phyloP scores from a whole-genome alignment of 1,284 basidiomycete genomes.

The Heimioporus punctisporus region DNA sequence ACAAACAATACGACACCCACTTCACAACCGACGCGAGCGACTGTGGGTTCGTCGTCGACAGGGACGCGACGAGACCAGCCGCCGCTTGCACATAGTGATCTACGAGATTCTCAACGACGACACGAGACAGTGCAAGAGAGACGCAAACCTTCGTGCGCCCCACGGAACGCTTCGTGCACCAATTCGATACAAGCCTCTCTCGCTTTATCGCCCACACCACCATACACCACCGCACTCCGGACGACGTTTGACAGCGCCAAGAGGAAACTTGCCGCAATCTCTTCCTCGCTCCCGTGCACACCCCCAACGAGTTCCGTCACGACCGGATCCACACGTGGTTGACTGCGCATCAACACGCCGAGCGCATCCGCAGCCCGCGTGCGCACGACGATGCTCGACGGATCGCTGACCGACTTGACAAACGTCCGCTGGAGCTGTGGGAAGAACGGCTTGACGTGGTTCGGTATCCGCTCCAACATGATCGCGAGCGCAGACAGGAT shows the following conservation, averaged over 20 bases:
- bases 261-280: slow-evolving; percentile 76
- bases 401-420: slow-evolving; percentile 91
- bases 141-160: slow-evolving; percentile 64
- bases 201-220: slow-evolving; percentile 68
- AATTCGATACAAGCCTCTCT: slow-evolving; percentile 77
- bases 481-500: slow-evolving; percentile 84
- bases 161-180: slow-evolving; percentile 79
- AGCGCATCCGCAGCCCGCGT: slow-evolving; percentile 84
- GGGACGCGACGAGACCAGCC: slow-evolving; percentile 66
- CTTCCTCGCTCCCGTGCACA: slow-evolving; percentile 69
- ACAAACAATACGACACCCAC: slow-evolving; percentile 41
- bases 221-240: slow-evolving; percentile 69
- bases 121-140: background rate
- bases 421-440: slow-evolving; percentile 98
- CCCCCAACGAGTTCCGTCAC: slow-evolving; percentile 86
- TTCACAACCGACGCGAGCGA: slow-evolving; percentile 71
- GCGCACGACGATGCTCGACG: slow-evolving; percentile 80
- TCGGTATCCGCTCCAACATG: slow-evolving; percentile 84
- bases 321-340: slow-evolving; percentile 85
- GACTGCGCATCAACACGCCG: slow-evolving; percentile 92
- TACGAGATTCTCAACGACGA: slow-evolving; percentile 28
- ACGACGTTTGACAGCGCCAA: slow-evolving; percentile 83
- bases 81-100: slow-evolving; percentile 77
- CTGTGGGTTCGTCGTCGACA: slow-evolving; percentile 63
- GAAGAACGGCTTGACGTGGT: slow-evolving; percentile 97